A percentile compares a stretch with the other conserved stretches of the same genome.
phyloP scores from a whole-genome alignment of 164 flowering plant genomes.

The grape (Vitis vinifera) region DNA sequence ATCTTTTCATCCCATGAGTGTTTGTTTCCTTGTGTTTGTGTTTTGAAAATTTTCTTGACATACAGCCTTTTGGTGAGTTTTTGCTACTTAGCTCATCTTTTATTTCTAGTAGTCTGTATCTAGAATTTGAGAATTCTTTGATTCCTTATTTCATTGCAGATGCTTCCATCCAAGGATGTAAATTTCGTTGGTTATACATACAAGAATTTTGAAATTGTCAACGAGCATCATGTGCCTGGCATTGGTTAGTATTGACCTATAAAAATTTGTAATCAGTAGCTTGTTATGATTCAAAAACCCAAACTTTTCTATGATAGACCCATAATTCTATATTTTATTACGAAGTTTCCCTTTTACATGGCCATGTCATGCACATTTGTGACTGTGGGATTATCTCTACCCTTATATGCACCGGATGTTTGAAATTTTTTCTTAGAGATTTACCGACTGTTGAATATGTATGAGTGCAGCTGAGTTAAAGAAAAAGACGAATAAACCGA shows the following conservation, averaged over 20 bases:
- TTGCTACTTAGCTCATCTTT: background rate
- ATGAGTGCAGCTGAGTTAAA: conserved; percentile 42
- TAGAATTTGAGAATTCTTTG: background rate
- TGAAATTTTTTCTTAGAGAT: background rate
- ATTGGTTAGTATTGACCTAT: conserved; percentile 24
- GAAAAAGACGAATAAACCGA: conserved; percentile 41
- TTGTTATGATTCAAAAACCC: background rate
- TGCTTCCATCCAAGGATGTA: conserved; percentile 45
- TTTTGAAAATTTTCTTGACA: too few relatives aligned
- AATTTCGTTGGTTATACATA: conserved; percentile 26
- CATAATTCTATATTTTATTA: background rate
- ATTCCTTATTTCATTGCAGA: conserved; percentile 18
- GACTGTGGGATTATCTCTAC: too few relatives aligned
- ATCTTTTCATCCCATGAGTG: too few relatives aligned
- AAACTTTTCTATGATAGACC: background rate
- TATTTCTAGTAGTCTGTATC: background rate
- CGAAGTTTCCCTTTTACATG: background rate
- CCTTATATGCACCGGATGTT: background rate
- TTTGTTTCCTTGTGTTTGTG: too few relatives aligned
- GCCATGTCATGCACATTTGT: background rate
- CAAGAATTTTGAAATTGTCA: conserved; percentile 25
- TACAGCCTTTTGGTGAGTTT: background rate
- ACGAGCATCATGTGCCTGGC: conserved; percentile 30
- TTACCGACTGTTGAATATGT: conserved; percentile 2
- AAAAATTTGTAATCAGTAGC: background rate